These are phyloP conservation scores for Botrytis paeoniae DNA, from an alignment of 2,329 filamentous ascomycete species.

Conservation along the genomic window DNA sequence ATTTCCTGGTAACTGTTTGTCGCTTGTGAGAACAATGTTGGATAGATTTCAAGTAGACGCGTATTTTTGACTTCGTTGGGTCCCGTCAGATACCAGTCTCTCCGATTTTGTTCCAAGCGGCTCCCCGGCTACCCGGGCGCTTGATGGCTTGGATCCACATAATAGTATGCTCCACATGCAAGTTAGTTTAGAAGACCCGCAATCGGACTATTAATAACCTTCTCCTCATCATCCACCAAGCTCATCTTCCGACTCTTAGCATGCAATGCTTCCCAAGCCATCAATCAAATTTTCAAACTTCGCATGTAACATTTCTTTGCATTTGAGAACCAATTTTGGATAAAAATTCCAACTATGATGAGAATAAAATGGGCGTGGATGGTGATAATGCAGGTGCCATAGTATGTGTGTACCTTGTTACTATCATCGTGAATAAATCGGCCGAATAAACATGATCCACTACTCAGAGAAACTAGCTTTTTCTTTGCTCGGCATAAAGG, in stretches of 20 bases:
- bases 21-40: background rate
- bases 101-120: background rate
- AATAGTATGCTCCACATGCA: background rate
- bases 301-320: background rate
- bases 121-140: background rate
- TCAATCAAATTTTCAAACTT: background rate
- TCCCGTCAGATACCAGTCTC: background rate
- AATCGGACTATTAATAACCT: slow-evolving; percentile 1
- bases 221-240: background rate
- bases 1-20: rapidly evolving
- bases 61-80: background rate
- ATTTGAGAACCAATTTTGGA: background rate
- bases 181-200: background rate
- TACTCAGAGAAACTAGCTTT: background rate
- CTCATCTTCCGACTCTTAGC: background rate
- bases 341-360: background rate
- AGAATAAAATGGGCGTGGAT: background rate
- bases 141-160: background rate
- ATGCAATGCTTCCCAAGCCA: background rate
- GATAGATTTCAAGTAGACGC: background rate
- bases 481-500: background rate
- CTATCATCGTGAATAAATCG: background rate
- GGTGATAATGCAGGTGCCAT: background rate
- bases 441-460: background rate
- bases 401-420: background rate